Evolutionary conservation across 331 rosid species (phyloP).

Genomic region (Acacia concinna): DNA sequence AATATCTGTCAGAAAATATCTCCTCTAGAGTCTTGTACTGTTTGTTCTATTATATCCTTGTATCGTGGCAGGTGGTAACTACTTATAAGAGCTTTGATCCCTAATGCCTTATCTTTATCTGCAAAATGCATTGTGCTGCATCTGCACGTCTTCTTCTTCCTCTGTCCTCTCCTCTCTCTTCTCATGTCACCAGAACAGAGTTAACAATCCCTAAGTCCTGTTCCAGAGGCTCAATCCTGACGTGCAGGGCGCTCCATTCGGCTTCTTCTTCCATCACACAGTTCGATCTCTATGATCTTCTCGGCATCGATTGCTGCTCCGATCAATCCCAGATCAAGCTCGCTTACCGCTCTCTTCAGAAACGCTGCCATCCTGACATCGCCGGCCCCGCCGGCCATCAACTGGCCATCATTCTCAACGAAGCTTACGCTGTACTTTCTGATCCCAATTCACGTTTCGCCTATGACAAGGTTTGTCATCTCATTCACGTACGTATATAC

Average conservation of each 20-base stretch:
- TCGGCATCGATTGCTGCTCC: constrained; percentile 69
- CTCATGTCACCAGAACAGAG: constrained; percentile 8
- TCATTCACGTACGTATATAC: not conserved
- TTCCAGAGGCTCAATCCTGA: not conserved
- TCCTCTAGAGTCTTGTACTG: no score
- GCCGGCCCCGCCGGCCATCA: constrained; percentile 89
- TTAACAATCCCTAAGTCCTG: constrained; percentile 11
- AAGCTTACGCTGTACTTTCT: constrained; percentile 77
- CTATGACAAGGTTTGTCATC: constrained; percentile 69
- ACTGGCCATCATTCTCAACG: constrained; percentile 89
- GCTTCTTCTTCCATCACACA: constrained; percentile 35
- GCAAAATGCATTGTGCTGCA: constrained; percentile 15
- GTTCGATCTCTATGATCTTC: constrained; percentile 83
- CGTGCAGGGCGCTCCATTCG: not conserved
- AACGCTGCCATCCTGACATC: constrained; percentile 88
- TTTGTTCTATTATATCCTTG: not conserved
- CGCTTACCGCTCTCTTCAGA: constrained; percentile 82
- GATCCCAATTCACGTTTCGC: constrained; percentile 68
- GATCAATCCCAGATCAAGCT: constrained; percentile 60
- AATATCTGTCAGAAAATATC: not conserved
- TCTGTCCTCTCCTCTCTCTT: constrained; percentile 29
- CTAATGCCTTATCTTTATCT: not conserved
- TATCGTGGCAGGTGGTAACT: not conserved
- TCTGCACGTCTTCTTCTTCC: constrained; percentile 27
- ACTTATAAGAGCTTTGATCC: not conserved